Conservation (phyloP, 2,329 filamentous ascomycete genomes). For the Annulohypoxylon truncatum region DNA sequence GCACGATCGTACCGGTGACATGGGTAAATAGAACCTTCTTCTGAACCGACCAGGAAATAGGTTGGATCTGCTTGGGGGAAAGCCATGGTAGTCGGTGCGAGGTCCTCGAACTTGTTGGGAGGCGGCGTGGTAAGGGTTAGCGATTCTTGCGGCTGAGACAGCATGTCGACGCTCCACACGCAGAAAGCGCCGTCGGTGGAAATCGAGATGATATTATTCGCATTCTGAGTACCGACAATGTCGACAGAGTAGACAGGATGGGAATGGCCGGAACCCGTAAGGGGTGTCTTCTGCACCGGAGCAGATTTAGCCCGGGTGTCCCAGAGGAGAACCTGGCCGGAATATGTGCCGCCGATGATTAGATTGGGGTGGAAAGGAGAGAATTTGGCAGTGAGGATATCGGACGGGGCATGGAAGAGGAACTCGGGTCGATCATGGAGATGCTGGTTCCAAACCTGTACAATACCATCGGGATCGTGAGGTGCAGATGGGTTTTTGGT, state of each 20-base stretch:
- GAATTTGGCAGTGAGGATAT: conserved; percentile 95
- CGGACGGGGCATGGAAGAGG: conserved; percentile 94
- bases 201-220: conserved; percentile 97
- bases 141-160: conserved; percentile 94
- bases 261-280: conserved; percentile 94
- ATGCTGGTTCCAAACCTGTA: conserved; percentile 97
- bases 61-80: conserved; percentile 97
- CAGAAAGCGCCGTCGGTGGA: conserved; percentile 97
- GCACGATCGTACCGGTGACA: conserved; percentile 98
- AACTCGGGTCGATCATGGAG: conserved; percentile 95
- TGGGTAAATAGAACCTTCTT: conserved; percentile 95
- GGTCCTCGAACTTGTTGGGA: conserved; percentile 91
- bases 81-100: conserved; percentile 92
- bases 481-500: conserved; percentile 97
- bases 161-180: conserved; percentile 97
- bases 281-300: conserved; percentile 93
- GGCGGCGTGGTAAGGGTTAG: conserved; percentile 87
- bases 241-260: conserved; percentile 96
- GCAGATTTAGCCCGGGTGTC: conserved; percentile 90
- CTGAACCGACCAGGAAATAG: conserved; percentile 95
- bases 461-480: conserved; percentile 90
- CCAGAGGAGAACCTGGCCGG: conserved; percentile 95
- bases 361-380: conserved; percentile 98
- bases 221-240: conserved; percentile 97
- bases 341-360: conserved; percentile 95